Base-by-base conservation (phyloP, 164 flowering plant species). In the Echeveria elegans region DNA sequence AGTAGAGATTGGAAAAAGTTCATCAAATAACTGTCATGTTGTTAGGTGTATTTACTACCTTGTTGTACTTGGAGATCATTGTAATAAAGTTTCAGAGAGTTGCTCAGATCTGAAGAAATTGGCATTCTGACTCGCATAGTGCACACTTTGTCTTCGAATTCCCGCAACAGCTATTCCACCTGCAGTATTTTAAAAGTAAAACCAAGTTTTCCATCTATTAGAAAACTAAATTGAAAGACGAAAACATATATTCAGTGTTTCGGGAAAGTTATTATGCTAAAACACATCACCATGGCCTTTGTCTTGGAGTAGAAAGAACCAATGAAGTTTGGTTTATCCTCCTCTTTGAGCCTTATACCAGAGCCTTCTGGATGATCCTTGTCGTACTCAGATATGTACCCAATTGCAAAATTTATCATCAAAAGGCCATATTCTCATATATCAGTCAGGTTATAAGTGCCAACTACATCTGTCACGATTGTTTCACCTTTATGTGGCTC, bases 61-160 rank as follows among this genome's bases (percentile, higher is more conserved):
- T 52, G 58, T 52, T 52, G 58, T 52, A 52, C 58, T 23, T 52
- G 58, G 28, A 8, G 28, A 52, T 52, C 29, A 21, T 52, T 52
- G 58, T 52, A 21, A 52, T 21, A 23, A 52, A 21, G 28, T 52
- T 52, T 52, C 58, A 21, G 0, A 28, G 58, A 12, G n/a, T 52
- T 52, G 28, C 28, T 52, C 12, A 52, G 58, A 10, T 52, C 58
- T 8, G 58, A 52, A 4, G 58, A 52, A 52, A 52, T 52, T 23
- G 58, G 58, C 58, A 21, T 52, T 52, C 58, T 52, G 58, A 52
- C 58, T 23, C 58, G 58, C 11, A 52, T 26, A 52, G 58, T 52
- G 58, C 58, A 52, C 23, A 52, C 58, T 2, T 23, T 52, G 58
- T 52, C 58, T 52, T 52, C 58, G 11, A 52, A 52, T 52, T 52